Evolutionary conservation across 805 yeast species (phyloP), one percentile per base, ranked within the genome.

Genomic region (Yamadazyma philogaea): DNA sequence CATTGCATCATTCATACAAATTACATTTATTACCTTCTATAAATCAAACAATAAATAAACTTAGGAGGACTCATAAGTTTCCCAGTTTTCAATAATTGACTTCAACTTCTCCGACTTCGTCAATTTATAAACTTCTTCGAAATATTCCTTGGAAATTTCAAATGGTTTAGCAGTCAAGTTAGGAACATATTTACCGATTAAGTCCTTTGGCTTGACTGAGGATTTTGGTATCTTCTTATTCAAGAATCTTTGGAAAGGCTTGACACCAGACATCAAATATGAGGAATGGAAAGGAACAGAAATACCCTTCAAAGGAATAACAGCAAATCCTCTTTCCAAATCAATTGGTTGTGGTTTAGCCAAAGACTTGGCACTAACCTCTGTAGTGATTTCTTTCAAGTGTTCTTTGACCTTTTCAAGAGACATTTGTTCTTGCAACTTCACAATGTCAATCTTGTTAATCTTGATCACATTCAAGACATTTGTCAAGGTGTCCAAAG

Each of bases 211-310:
- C 74, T 91, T 91, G 52, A 93, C 93, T 37, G 96, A 95, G 57
- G 88, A 86, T 74, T 85, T 87, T 50, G 96, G 84, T 60, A 93
- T 85, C 80, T 93, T 91, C 84, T 89, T 93, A 65, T 83, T 82
- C 74, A 93, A 78, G 84, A 93, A 93, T 72, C 89, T 87, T 78
- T 91, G 90, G 87, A 93, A 93, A 59, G 99, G 99, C 72, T 90
- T 91, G 47, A 93, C 99, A 72, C 99, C 99, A 44, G 93, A 87
- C 78, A 91, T 85, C 74, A 93, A 78, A 74, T 95, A 93, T n/a
- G 96, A 84, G 21, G 97, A 89, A 73, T 93, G 99, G 97, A 93
- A 93, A 50, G 99, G 99, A 63, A 93, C 99, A n/a, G 96, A 88
- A 54, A 93, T 93, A 57, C 99, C 99, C 77, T 85, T 89, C 68